A percentile compares a stretch with the other conserved stretches of the same genome.
Conservation (phyloP, 306 rosid genomes). For the Castanea crenata region DNA sequence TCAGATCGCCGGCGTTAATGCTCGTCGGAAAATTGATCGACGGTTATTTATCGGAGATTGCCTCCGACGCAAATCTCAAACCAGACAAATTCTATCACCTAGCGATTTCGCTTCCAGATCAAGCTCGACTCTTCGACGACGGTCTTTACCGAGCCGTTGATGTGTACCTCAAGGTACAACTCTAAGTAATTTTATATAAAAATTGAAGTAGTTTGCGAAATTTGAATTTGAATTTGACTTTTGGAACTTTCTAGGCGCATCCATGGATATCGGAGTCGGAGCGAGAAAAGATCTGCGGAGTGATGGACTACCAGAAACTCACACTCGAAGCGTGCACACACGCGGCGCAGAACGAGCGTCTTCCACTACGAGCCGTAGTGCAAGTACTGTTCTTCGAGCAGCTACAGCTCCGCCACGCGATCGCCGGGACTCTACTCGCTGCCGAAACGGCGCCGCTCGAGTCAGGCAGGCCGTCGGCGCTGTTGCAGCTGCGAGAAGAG, state of each 20-base stretch:
- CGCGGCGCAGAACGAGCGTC: slow-evolving; percentile 98
- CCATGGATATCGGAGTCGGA: slow-evolving; percentile 68
- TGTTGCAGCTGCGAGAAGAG: slow-evolving; percentile 18
- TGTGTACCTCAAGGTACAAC: slow-evolving; percentile 76
- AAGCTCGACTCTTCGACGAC: slow-evolving; percentile 87
- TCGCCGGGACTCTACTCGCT: slow-evolving; percentile 68
- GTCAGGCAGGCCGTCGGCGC: slow-evolving; percentile 40
- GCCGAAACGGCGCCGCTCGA: slow-evolving; percentile 48
- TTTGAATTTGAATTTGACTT: not conserved
- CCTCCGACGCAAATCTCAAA: slow-evolving; percentile 86
- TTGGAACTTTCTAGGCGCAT: slow-evolving; percentile 54
- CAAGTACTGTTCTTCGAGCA: slow-evolving; percentile 94
- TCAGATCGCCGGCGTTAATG: slow-evolving; percentile 63
- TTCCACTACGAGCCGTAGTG: slow-evolving; percentile 86
- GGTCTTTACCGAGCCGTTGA: slow-evolving; percentile 94
- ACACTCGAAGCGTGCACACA: slow-evolving; percentile 96
- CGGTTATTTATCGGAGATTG: slow-evolving; percentile 85
- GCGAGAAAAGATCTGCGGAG: slow-evolving; percentile 74
- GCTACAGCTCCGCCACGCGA: slow-evolving; percentile 93
- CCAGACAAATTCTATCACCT: slow-evolving; percentile 59
- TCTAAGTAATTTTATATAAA: not conserved
- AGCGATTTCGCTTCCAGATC: slow-evolving; percentile 76
- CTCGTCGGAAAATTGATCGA: slow-evolving; percentile 80
- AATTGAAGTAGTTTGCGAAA: not conserved
- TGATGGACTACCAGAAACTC: slow-evolving; percentile 75